A percentile compares a stretch with the other conserved stretches of the same genome.
phyloP scores from a whole-genome alignment of 495 filamentous ascomycete species.

The Pyrenula massariospora region DNA sequence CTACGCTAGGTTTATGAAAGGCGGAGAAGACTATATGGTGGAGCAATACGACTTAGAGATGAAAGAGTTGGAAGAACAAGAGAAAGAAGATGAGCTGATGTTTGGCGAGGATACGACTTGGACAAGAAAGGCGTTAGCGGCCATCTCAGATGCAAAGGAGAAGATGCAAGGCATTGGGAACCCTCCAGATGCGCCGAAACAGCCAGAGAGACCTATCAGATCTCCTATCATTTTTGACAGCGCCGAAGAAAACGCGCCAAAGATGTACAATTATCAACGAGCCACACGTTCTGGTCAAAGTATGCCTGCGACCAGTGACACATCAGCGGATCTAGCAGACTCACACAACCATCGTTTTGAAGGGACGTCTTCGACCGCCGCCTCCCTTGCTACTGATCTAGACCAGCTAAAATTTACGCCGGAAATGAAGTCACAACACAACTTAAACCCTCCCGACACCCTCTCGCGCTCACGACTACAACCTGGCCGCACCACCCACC shows the following conservation, averaged over 20 bases:
- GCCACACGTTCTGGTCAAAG: slow-evolving; percentile 30
- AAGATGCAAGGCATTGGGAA: slow-evolving; percentile 62
- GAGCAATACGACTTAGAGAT: slow-evolving; percentile 71
- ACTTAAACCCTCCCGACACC: slow-evolving; percentile 7
- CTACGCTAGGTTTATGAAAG: slow-evolving; percentile 93
- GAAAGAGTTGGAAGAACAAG: slow-evolving; percentile 57
- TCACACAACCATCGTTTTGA: not conserved
- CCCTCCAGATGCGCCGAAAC: slow-evolving; percentile 44
- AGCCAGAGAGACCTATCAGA: slow-evolving; percentile 35
- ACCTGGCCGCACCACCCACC: slow-evolving; percentile 23
- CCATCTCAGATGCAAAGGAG: slow-evolving; percentile 60
- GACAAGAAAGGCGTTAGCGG: slow-evolving; percentile 68
- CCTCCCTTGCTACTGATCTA: not conserved
- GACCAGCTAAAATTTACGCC: not conserved
- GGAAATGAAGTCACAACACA: not conserved
- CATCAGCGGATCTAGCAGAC: not conserved
- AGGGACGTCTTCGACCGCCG: not conserved
- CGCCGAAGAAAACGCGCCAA: slow-evolving; percentile 30
- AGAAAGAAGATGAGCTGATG: slow-evolving; percentile 79
- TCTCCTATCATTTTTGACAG: slow-evolving; percentile 37
- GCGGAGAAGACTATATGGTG: slow-evolving; percentile 76
- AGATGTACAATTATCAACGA: slow-evolving; percentile 43
- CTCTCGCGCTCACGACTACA: slow-evolving; percentile 11
- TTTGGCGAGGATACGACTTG: slow-evolving; percentile 91
- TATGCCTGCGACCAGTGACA: slow-evolving; percentile 13